Conservation (phyloP, 176 grass and related monocot species). For the Aegilops speltoides region DNA sequence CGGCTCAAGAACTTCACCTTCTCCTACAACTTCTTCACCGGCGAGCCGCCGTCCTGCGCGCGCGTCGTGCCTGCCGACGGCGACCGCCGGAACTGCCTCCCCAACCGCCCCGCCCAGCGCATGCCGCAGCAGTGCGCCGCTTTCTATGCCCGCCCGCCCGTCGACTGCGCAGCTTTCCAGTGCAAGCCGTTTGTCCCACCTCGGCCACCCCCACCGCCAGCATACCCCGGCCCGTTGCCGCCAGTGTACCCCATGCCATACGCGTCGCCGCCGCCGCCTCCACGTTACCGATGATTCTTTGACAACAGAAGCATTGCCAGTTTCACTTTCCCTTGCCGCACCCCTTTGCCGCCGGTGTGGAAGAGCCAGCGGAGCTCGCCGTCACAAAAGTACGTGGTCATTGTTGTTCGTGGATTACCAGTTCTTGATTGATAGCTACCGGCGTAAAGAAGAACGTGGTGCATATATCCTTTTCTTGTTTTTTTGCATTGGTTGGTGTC, state of each 20-base stretch:
- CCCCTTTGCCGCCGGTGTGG: background rate
- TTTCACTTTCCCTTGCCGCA: constrained; percentile 9
- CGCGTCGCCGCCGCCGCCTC: constrained; percentile 82
- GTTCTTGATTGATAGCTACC: constrained; percentile 51
- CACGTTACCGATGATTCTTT: constrained; percentile 51
- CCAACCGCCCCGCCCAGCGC: constrained; percentile 52
- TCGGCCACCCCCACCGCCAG: constrained; percentile 35
- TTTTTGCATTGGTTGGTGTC: constrained; percentile 39
- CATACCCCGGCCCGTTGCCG: constrained; percentile 61
- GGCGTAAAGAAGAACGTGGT: constrained; percentile 46
- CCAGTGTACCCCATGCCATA: constrained; percentile 78
- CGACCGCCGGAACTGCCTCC: constrained; percentile 49
- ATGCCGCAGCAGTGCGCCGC: constrained; percentile 52
- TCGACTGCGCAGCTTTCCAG: constrained; percentile 53
- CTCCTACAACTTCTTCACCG: constrained; percentile 49
- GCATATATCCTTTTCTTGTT: constrained; percentile 33
- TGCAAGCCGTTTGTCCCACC: constrained; percentile 49
- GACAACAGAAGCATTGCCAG: background rate
- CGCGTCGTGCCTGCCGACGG: constrained; percentile 37
- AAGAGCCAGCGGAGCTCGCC: constrained; percentile 27
- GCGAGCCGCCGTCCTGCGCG: constrained; percentile 50
- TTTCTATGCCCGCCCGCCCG: constrained; percentile 32
- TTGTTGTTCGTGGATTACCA: constrained; percentile 41
- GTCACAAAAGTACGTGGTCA: constrained; percentile 49
- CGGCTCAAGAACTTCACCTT: constrained; percentile 46